A percentile compares a stretch with the other conserved stretches of the same genome.
Conservation (phyloP, 768 basidiomycete genomes). For the Suillus lakei region DNA sequence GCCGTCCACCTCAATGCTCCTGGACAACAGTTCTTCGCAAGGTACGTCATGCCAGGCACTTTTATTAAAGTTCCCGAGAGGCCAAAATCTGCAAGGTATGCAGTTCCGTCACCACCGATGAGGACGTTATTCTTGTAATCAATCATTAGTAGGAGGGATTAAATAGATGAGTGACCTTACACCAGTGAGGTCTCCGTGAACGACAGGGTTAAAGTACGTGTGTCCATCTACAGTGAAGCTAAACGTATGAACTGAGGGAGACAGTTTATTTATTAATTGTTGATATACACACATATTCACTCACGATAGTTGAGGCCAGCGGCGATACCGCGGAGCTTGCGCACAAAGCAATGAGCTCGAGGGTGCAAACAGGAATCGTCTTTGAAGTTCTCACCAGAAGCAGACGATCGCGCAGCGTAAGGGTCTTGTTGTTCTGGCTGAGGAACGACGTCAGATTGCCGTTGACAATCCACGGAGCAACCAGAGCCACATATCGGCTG, state of each 20-base stretch:
- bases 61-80: neutral
- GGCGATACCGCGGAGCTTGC: neutral
- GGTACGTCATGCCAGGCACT: neutral
- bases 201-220: neutral
- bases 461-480: constrained; percentile 23
- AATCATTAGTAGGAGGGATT: neutral
- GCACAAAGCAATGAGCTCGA: neutral
- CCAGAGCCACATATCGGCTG: constrained; percentile 24
- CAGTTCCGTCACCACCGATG: neutral
- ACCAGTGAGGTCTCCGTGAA: neutral
- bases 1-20: neutral
- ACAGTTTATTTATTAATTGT: neutral
- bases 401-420: constrained; percentile 16
- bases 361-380: neutral
- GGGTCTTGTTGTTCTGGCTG: neutral
- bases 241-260: neutral
- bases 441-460: constrained; percentile 20
- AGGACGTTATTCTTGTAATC: neutral
- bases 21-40: neutral
- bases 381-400: constrained; percentile 17
- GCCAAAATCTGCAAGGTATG: neutral
- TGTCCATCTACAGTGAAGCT: neutral
- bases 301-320: constrained; percentile 7
- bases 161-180: neutral
- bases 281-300: neutral